phyloP scores from a whole-genome alignment of 805 yeast genomes.

The Metschnikowia gruessii region DNA sequence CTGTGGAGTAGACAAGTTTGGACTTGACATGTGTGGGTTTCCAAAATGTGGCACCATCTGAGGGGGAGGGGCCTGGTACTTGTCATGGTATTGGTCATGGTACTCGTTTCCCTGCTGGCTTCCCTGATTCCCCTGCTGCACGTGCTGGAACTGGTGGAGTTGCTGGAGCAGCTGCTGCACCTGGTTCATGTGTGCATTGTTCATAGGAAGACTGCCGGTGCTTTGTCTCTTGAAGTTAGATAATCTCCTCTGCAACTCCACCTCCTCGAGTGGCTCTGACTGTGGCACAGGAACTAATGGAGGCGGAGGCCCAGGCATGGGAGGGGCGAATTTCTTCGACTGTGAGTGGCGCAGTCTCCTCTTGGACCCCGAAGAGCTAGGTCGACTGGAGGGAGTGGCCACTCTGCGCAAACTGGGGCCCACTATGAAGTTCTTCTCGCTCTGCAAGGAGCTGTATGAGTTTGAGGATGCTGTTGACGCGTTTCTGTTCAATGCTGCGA shows the following conservation, averaged over 20 bases:
- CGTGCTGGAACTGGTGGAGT: too few relatives aligned
- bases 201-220: constrained; percentile 14
- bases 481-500: constrained; percentile 8
- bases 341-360: not conserved
- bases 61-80: too few relatives aligned
- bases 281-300: constrained; percentile 12
- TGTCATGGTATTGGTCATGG: too few relatives aligned
- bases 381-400: constrained; percentile 8
- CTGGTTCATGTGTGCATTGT: constrained; percentile 47
- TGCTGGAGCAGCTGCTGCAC: constrained; percentile 34
- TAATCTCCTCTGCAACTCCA: constrained; percentile 6
- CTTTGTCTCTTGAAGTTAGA: constrained; percentile 11
- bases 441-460: constrained; percentile 33
- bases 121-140: too few relatives aligned
- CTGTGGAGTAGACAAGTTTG: too few relatives aligned
- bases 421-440: constrained; percentile 24
- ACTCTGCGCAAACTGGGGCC: constrained; percentile 14
- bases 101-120: too few relatives aligned
- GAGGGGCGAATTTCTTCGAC: constrained; percentile 14
- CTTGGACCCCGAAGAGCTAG: not conserved
- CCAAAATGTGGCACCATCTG: too few relatives aligned
- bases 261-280: not conserved
- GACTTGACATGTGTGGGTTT: too few relatives aligned
- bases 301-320: constrained; percentile 21
- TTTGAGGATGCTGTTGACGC: constrained; percentile 16